Evolutionary conservation across 176 grass and related monocot genomes (phyloP).

Genomic region (Cocos nucifera): DNA sequence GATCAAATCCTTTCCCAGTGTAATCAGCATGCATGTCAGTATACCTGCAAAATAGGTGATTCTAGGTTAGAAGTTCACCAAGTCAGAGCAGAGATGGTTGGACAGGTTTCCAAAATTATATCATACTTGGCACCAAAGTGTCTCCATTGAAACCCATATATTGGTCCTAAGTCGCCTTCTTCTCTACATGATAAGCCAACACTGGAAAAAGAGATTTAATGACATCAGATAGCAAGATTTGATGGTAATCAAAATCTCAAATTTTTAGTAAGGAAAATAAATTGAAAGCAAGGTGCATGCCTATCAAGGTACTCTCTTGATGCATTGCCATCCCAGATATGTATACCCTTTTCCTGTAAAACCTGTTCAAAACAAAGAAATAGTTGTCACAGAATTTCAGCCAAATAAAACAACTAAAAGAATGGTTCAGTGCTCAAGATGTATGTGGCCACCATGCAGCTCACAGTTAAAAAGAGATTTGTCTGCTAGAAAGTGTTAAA

Average conservation of each 20-base stretch:
- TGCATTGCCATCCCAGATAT: constrained; percentile 93
- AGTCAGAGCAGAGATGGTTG: neutral
- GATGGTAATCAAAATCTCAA: neutral
- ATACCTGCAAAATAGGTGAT: constrained; percentile 32
- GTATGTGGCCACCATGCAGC: too few species aligned
- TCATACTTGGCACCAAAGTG: constrained; percentile 83
- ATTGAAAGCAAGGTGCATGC: constrained; percentile 24
- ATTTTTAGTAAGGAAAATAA: neutral
- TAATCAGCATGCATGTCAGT: constrained; percentile 79
- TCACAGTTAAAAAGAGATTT: too few species aligned
- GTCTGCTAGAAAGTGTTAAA: too few species aligned
- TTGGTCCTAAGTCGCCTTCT: constrained; percentile 74
- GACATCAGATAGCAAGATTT: neutral
- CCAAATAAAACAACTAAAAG: too few species aligned
- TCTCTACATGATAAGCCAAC: constrained; percentile 54
- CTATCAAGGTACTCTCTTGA: constrained; percentile 89
- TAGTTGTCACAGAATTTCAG: too few species aligned
- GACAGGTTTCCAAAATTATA: constrained; percentile 6
- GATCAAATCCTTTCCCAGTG: constrained; percentile 75
- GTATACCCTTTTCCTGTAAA: constrained; percentile 73
- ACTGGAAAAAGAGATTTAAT: constrained; percentile 30
- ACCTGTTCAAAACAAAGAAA: constrained; percentile 27
- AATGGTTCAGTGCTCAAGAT: too few species aligned
- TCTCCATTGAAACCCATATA: constrained; percentile 92
- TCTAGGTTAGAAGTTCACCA: neutral